phyloP scores from a whole-genome alignment of 352 stramenopile species.

The Phytophthora pistaciae region DNA sequence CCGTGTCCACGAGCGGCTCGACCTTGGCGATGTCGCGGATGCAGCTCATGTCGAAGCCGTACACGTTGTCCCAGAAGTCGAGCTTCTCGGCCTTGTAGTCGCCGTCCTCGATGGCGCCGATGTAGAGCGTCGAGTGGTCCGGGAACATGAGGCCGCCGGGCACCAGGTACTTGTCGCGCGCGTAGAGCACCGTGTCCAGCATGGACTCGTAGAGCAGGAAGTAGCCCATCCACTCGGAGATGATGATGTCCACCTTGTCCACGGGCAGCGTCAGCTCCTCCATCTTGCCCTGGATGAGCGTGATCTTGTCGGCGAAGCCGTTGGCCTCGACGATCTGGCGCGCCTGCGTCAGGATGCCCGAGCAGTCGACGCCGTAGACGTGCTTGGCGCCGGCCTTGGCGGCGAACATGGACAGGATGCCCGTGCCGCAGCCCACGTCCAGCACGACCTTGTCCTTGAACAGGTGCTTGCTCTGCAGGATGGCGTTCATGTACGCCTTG shows the following conservation, averaged over 20 bases:
- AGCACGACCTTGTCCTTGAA: slow-evolving; percentile 98
- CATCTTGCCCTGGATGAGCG: slow-evolving; percentile 96
- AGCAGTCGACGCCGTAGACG: slow-evolving; percentile 97
- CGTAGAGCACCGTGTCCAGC: slow-evolving; percentile 97
- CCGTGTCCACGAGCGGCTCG: slow-evolving; percentile 98
- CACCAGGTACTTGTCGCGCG: slow-evolving; percentile 96
- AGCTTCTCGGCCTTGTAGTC: slow-evolving; percentile 96
- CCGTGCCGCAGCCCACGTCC: slow-evolving; percentile 97
- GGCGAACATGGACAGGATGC: slow-evolving; percentile 98
- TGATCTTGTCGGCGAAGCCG: slow-evolving; percentile 94
- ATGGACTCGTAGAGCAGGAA: slow-evolving; percentile 98
- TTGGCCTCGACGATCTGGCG: slow-evolving; percentile 96
- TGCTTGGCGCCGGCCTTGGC: slow-evolving; percentile 93
- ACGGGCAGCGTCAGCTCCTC: slow-evolving; percentile 94
- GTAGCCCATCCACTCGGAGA: slow-evolving; percentile 99
- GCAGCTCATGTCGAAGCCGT: slow-evolving; percentile 99
- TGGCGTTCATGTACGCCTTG: slow-evolving; percentile 97
- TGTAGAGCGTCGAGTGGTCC: slow-evolving; percentile 96
- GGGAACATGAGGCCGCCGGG: slow-evolving; percentile 95
- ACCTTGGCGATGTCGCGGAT: slow-evolving; percentile 97
- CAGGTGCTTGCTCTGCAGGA: slow-evolving; percentile 96
- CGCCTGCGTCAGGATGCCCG: slow-evolving; percentile 95
- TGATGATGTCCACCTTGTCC: slow-evolving; percentile 97
- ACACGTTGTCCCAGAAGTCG: slow-evolving; percentile 99
- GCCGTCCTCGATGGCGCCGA: slow-evolving; percentile 97